phyloP scores from a whole-genome alignment of 2,329 filamentous ascomycete genomes.

The Talaromyces sp. region DNA sequence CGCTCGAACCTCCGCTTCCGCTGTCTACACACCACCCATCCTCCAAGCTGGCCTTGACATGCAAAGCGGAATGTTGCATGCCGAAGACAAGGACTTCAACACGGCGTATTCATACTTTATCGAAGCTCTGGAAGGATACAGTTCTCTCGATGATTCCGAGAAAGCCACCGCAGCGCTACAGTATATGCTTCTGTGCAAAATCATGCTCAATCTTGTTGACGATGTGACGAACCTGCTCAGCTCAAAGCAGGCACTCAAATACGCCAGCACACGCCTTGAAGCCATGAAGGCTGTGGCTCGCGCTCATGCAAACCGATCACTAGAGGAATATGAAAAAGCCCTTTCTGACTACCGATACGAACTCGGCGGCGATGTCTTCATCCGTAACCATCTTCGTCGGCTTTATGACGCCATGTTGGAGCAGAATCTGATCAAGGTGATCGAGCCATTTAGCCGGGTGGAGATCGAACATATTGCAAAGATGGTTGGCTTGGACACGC shows the following conservation, averaged over 20 bases:
- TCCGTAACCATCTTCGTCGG: conserved; percentile 90
- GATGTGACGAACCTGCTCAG: conserved; percentile 93
- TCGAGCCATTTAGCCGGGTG: conserved; percentile 95
- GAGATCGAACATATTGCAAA: conserved; percentile 96
- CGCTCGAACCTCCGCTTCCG: conserved; percentile 89
- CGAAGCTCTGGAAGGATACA: conserved; percentile 95
- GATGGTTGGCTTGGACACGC: conserved; percentile 93
- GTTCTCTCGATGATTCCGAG: conserved; percentile 77
- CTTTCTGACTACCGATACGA: conserved; percentile 87
- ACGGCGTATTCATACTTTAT: conserved; percentile 99
- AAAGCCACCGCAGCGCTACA: conserved; percentile 96
- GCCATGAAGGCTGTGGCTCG: conserved; percentile 98
- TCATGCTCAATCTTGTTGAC: conserved; percentile 96
- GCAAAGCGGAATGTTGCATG: conserved; percentile 98
- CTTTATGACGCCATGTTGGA: conserved; percentile 98
- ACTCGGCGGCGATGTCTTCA: conserved; percentile 90
- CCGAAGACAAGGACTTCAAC: conserved; percentile 98
- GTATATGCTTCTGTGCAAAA: conserved; percentile 99
- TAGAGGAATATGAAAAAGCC: conserved; percentile 95
- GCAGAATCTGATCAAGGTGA: conserved; percentile 99
- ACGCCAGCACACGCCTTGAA: conserved; percentile 90
- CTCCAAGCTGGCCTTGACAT: conserved; percentile 96
- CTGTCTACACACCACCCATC: conserved; percentile 92
- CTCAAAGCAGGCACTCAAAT: conserved; percentile 94
- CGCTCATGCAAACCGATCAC: conserved; percentile 87